Evolutionary conservation across 2,329 filamentous ascomycete genomes (phyloP).

Genomic region (Talaromyces sp.): DNA sequence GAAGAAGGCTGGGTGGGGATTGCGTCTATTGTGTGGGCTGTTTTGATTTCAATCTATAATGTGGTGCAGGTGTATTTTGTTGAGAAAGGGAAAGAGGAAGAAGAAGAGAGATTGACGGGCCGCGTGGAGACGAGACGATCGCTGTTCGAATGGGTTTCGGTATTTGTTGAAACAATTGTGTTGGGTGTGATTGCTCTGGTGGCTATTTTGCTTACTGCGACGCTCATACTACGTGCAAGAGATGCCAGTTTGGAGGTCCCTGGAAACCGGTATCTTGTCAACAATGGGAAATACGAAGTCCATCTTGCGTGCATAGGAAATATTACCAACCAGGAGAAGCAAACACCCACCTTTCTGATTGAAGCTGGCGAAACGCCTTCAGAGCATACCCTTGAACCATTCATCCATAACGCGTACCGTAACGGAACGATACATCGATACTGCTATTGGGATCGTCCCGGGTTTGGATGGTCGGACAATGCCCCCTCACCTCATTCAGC

Average conservation of each 20-base stretch:
- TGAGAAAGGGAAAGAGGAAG: constrained; percentile 84
- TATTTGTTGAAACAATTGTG: constrained; percentile 68
- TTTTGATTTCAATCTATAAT: constrained; percentile 73
- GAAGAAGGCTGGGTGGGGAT: constrained; percentile 94
- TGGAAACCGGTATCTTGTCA: constrained; percentile 73
- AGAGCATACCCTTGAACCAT: constrained; percentile 71
- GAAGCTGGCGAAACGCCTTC: constrained; percentile 78
- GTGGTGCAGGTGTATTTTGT: constrained; percentile 76
- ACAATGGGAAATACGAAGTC: constrained; percentile 76
- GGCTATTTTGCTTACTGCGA: constrained; percentile 70
- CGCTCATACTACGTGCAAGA: constrained; percentile 70
- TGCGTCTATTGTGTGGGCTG: constrained; percentile 74
- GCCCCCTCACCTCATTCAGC: constrained; percentile 90
- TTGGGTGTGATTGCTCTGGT: constrained; percentile 64
- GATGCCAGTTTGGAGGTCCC: constrained; percentile 70
- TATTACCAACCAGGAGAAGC: constrained; percentile 49
- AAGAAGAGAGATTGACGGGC: constrained; percentile 87
- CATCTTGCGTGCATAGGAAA: constrained; percentile 84
- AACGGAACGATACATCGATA: constrained; percentile 83
- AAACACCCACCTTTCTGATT: constrained; percentile 70
- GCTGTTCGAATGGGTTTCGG: constrained; percentile 75
- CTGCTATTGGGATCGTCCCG: constrained; percentile 93
- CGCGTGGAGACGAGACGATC: constrained; percentile 79
- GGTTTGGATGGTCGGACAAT: constrained; percentile 82
- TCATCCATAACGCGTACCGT: constrained; percentile 68